Base-by-base conservation (phyloP, 768 basidiomycete species). In the Porpolomopsis calyptriformis region DNA sequence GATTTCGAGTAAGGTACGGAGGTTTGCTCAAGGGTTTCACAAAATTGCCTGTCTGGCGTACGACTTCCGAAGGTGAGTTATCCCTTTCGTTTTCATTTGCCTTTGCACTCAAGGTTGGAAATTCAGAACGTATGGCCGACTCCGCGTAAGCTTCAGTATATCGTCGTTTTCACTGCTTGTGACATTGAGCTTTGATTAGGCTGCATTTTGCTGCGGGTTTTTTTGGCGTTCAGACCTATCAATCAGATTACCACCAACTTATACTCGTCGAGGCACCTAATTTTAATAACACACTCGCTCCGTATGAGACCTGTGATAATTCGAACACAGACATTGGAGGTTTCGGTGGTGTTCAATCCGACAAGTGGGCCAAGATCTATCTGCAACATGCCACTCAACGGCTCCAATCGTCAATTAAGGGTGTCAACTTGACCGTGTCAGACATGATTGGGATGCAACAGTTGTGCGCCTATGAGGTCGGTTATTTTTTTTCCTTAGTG, bases 401-500 rank as follows among this genome's bases (percentile, higher is more conserved):
- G 20, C 56, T 89, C 1, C 64, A 72, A 35, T 59, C 58, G 9
- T 60, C 69, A 37, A 46, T 85, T 9, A 52, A 66, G 7, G 82
- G 81, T 3, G 68, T 77, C 35, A 57, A 69, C 9, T 61, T 85
- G 40, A 72, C 65, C 11, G 59, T 72, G 7, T 62, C 68, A 11
- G 76, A 80, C 52, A 55, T 80, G 5, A 74, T 76, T 37, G 70
- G 66, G 2, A 74, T 84, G 69, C 82, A 84, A 51, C 72, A 78
- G 56, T 63, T 78, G 51, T 86, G 85, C 53, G 80, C 82, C 6
- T 86, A 85, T 52, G 85, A 87, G 70, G 82, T 79, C 44, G 1
- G 47, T 52, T 44, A n/a, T 42, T n/a, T 34, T 42, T 36, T 35
- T 5, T 19, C 39, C 31, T 18, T 4, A 6, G 23, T 25, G 18